A percentile compares a stretch with the other conserved stretches of the same genome.
These are phyloP conservation scores for Pachyrhizus erosus DNA, from an alignment of 306 rosid genomes.

Conservation along the genomic window DNA sequence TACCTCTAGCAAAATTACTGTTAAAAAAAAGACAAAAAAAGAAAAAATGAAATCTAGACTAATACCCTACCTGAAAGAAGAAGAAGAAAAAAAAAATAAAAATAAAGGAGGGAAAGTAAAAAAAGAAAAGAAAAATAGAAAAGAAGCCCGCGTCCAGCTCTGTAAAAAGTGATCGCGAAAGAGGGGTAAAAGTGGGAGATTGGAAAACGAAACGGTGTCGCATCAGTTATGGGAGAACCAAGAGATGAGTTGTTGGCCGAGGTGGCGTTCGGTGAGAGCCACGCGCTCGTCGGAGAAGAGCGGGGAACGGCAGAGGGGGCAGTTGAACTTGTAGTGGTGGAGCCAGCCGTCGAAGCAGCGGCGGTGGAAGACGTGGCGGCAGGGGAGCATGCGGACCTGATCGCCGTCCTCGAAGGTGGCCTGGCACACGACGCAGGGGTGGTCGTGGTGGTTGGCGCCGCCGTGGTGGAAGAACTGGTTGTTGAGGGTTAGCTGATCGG, in stretches of 20 bases:
- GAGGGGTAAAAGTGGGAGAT: conserved; percentile 39
- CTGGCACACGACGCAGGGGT: conserved; percentile 72
- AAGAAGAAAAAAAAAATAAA: neutral
- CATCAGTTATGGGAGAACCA: conserved; percentile 69
- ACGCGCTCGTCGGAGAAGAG: conserved; percentile 65
- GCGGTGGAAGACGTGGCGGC: conserved; percentile 85
- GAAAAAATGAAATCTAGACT: conserved; percentile 23
- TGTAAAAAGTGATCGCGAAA: conserved; percentile 30
- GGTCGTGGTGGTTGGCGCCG: conserved; percentile 4
- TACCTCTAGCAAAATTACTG: conserved; percentile 2
- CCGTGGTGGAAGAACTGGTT: conserved; percentile 43
- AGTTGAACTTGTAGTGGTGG: conserved; percentile 70
- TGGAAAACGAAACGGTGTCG: conserved; percentile 19
- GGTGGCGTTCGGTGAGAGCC: conserved; percentile 52
- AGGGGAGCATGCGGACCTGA: conserved; percentile 70
- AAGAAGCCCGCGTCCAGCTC: conserved; percentile 42
- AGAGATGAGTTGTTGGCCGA: conserved; percentile 56
- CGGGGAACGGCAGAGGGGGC: conserved; percentile 85
- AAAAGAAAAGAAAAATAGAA: neutral
- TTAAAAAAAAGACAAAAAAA: neutral
- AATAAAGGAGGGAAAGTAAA: neutral
- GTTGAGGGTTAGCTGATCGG: conserved; percentile 78
- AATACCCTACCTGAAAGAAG: neutral
- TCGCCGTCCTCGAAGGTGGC: conserved; percentile 59
- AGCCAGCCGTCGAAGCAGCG: conserved; percentile 89